A percentile compares a stretch with the other conserved stretches of the same genome.
phyloP scores from a whole-genome alignment of 495 filamentous ascomycete species.

The Aspergillus panamensis region DNA sequence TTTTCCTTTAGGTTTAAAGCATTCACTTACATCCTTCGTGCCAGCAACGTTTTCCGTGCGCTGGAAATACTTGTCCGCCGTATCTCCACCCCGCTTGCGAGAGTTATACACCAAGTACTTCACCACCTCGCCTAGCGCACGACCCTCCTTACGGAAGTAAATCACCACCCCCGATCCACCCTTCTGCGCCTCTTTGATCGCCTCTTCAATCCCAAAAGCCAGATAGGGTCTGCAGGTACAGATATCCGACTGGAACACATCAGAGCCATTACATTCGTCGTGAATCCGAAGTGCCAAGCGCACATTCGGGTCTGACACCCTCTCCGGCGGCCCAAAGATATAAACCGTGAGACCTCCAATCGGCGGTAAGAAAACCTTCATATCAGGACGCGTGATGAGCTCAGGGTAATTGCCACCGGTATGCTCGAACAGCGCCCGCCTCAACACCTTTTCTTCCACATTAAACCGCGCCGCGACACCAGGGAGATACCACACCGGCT shows the following conservation, averaged over 20 bases:
- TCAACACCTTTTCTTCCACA: conserved; percentile 68
- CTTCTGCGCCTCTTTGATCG: conserved; percentile 84
- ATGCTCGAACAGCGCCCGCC: conserved; percentile 80
- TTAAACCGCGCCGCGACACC: conserved; percentile 19
- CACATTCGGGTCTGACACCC: conserved; percentile 77
- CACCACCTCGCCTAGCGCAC: conserved; percentile 85
- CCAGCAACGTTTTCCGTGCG: conserved; percentile 91
- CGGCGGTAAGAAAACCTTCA: conserved; percentile 87
- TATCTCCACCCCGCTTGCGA: conserved; percentile 65
- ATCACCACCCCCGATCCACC: conserved; percentile 89
- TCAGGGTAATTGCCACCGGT: conserved; percentile 83
- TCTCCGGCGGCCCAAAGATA: conserved; percentile 83
- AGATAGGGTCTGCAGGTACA: conserved; percentile 91
- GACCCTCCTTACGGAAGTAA: conserved; percentile 92
- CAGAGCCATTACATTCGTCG: conserved; percentile 89
- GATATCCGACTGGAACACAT: conserved; percentile 93
- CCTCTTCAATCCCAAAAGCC: conserved; percentile 89
- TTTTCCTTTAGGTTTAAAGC: not conserved
- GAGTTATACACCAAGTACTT: conserved; percentile 94
- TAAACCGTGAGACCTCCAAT: conserved; percentile 92
- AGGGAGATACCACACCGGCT: conserved; percentile 75
- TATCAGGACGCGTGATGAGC: conserved; percentile 80
- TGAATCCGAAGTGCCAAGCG: conserved; percentile 78
- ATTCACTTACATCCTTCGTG: conserved; percentile 53
- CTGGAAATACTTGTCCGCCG: conserved; percentile 88